A percentile compares a stretch with the other conserved stretches of the same genome.
Evolutionary conservation across 2,329 filamentous ascomycete genomes (phyloP).

Genomic region (Apiospora malaysiana): DNA sequence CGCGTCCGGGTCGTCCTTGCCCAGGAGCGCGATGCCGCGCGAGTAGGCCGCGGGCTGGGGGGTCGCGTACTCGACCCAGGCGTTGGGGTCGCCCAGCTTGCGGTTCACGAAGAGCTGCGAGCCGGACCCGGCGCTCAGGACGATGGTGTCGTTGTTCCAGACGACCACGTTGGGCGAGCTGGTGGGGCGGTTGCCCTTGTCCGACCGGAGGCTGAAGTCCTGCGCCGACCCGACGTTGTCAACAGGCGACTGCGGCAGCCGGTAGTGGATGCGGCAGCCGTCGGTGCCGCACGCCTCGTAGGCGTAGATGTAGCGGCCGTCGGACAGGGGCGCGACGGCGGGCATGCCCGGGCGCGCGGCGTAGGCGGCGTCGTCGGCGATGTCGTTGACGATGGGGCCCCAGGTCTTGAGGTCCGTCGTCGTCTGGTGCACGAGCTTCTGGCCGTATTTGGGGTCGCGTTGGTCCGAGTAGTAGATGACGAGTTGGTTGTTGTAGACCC

Average conservation of each 20-base stretch:
- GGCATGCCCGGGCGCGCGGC: slow-evolving; percentile 44
- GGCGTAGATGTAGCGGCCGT: slow-evolving; percentile 66
- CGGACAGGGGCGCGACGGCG: slow-evolving; percentile 60
- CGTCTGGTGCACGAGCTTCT: slow-evolving; percentile 71
- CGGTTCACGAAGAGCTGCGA: slow-evolving; percentile 36
- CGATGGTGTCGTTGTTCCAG: slow-evolving; percentile 36
- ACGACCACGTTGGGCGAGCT: slow-evolving; percentile 37
- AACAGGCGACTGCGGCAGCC: slow-evolving; percentile 32
- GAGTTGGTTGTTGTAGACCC: slow-evolving; percentile 63
- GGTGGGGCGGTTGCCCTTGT: slow-evolving; percentile 29
- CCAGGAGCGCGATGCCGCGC: slow-evolving; percentile 31
- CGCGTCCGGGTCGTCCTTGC: slow-evolving; percentile 26
- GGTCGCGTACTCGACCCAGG: slow-evolving; percentile 33
- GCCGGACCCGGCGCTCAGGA: slow-evolving; percentile 34
- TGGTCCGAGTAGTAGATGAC: slow-evolving; percentile 77
- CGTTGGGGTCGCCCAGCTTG: slow-evolving; percentile 30
- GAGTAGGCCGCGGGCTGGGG: slow-evolving; percentile 33
- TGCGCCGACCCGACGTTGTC: slow-evolving; percentile 25
- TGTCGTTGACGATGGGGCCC: slow-evolving; percentile 65
- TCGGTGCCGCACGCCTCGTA: slow-evolving; percentile 40
- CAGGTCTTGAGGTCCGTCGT: slow-evolving; percentile 65
- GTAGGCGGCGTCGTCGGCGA: slow-evolving; percentile 52
- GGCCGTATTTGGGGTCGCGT: slow-evolving; percentile 67
- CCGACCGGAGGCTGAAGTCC: slow-evolving; percentile 26
- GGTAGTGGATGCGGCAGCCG: slow-evolving; percentile 35